Conservation (phyloP, 441 rosid species). For the Theobroma grandiflorum region DNA sequence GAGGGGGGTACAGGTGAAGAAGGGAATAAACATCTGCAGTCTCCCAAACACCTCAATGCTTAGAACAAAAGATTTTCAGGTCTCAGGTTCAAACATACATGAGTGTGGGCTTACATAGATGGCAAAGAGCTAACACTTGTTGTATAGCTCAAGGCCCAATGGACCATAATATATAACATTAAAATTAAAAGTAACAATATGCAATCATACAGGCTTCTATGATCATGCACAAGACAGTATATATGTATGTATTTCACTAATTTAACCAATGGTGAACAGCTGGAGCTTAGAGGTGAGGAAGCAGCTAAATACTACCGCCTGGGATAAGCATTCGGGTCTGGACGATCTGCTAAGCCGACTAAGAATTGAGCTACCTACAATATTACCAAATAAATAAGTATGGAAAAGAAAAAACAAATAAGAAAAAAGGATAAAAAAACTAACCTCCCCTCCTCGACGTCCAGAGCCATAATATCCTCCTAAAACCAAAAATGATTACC, state of each 20-base stretch:
- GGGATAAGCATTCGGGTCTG: slow-evolving; percentile 71
- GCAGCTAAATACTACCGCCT: slow-evolving; percentile 56
- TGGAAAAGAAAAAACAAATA: slow-evolving; percentile 5
- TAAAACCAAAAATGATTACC: slow-evolving; percentile 36
- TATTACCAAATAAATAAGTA: neutral
- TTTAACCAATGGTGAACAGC: neutral
- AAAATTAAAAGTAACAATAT: neutral
- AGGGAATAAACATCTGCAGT: slow-evolving; percentile 10
- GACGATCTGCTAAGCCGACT: slow-evolving; percentile 85
- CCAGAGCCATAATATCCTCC: slow-evolving; percentile 99
- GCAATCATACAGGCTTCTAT: neutral
- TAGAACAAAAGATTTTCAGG: neutral
- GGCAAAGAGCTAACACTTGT: neutral
- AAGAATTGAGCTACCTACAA: slow-evolving; percentile 93
- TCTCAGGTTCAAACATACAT: neutral
- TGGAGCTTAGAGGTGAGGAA: slow-evolving; percentile 3
- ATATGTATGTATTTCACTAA: neutral
- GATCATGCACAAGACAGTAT: neutral
- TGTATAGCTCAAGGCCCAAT: neutral
- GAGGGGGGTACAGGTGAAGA: neutral
- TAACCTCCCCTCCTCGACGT: slow-evolving; percentile 95
- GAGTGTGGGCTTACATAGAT: neutral
- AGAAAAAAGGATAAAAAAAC: slow-evolving; percentile 26
- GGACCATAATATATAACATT: neutral
- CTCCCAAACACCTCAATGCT: neutral